These are phyloP conservation scores for Amauroascus verrucosus DNA, from an alignment of 2,329 filamentous ascomycete species.

Conservation along the genomic window DNA sequence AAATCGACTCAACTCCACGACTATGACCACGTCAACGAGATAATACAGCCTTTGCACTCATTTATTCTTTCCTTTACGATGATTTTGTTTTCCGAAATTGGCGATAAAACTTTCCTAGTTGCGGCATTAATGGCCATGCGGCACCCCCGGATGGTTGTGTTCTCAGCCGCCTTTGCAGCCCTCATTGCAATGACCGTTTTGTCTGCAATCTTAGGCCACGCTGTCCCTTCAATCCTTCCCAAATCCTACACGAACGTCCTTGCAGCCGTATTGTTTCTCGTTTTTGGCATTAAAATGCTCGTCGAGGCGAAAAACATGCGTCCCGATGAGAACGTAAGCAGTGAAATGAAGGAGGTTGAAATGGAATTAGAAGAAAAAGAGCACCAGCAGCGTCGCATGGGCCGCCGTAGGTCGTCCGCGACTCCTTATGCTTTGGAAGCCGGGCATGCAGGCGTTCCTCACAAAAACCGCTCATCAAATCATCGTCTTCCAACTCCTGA, in stretches of 20 bases:
- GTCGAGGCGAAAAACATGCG: slow-evolving; percentile 83
- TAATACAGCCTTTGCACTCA: slow-evolving; percentile 75
- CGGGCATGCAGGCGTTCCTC: slow-evolving; percentile 51
- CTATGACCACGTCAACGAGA: slow-evolving; percentile 24
- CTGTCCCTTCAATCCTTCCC: slow-evolving; percentile 78
- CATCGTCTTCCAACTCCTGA: slow-evolving; percentile 70
- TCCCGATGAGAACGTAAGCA: slow-evolving; percentile 79
- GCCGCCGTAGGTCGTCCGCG: slow-evolving; percentile 55
- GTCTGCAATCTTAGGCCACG: slow-evolving; percentile 84
- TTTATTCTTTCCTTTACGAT: slow-evolving; percentile 88
- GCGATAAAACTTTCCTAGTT: slow-evolving; percentile 97
- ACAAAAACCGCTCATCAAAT: slow-evolving; percentile 59
- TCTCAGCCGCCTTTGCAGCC: slow-evolving; percentile 86
- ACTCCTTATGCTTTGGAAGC: slow-evolving; percentile 72
- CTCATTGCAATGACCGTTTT: slow-evolving; percentile 90
- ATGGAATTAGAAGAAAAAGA: slow-evolving; percentile 90
- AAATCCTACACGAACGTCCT: slow-evolving; percentile 84
- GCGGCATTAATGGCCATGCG: slow-evolving; percentile 99
- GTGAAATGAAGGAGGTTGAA: slow-evolving; percentile 97
- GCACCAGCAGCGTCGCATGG: slow-evolving; percentile 57
- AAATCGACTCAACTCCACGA: slow-evolving; percentile 23
- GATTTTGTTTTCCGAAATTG: slow-evolving; percentile 94
- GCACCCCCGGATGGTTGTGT: slow-evolving; percentile 84
- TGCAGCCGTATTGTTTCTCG: slow-evolving; percentile 72
- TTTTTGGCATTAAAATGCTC: slow-evolving; percentile 78